Conservation (phyloP, 345 rosid genomes). For the Sisymbrium altissimum region DNA sequence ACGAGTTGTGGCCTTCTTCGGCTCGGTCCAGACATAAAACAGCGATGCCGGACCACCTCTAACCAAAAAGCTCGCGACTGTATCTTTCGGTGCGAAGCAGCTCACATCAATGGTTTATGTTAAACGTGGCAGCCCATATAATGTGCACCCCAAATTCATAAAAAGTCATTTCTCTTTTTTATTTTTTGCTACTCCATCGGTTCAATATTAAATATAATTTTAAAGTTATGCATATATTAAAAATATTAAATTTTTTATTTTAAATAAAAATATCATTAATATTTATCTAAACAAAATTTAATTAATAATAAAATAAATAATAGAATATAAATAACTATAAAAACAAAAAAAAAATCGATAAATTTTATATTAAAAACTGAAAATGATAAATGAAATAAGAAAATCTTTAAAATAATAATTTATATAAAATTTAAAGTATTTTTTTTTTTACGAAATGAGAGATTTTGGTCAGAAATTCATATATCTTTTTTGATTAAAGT, state of each 20-base stretch:
- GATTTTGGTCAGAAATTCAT: background rate
- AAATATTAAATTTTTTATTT: no score
- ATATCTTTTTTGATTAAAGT: background rate
- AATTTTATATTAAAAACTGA: no score
- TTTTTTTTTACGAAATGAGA: background rate
- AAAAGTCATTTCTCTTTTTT: background rate
- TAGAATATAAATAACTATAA: no score
- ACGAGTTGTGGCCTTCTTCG: slow-evolving; percentile 4
- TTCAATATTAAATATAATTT: no score
- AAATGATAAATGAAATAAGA: no score
- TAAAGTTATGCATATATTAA: no score
- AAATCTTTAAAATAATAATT: no score
- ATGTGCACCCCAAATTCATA: slow-evolving; percentile 3
- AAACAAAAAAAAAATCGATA: no score
- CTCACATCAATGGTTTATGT: background rate
- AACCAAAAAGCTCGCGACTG: slow-evolving; percentile 9
- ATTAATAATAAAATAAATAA: no score
- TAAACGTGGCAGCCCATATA: slow-evolving; percentile 13
- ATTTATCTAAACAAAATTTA: no score
- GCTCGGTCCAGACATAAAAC: slow-evolving; percentile 24
- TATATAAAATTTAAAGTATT: no score
- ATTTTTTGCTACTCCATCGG: background rate
- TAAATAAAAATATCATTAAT: no score
- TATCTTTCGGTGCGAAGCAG: slow-evolving; percentile 24
- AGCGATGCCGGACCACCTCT: slow-evolving; percentile 25